Evolutionary conservation across 1,284 basidiomycete genomes (phyloP), one percentile per base, ranked within the genome.

Genomic region (Athelia sp.): DNA sequence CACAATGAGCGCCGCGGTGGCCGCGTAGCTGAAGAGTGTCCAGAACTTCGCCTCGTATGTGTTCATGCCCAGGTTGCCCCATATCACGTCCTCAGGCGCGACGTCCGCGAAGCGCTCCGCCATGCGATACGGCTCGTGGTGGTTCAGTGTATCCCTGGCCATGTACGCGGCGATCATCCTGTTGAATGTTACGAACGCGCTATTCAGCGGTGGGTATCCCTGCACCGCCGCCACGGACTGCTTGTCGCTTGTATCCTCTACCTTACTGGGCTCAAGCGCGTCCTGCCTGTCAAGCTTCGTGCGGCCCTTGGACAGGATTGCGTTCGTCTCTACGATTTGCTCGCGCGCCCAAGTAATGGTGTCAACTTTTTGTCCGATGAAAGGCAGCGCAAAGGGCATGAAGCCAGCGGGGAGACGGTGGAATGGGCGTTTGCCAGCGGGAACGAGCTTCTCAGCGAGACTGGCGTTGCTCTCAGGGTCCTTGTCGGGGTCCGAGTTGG

Each of bases 121-220:
- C 83, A 93, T 90, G 22, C 82, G 75, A 54, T 90, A 91, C 31
- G 90, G 90, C 52, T 84, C 80, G 58, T 93, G 84, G 61, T 93
- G 89, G 2, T 81, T 71, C 23, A 93, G 67, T 4, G 76, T 74
- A 63, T 90, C 82, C 17, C 76, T 76, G 1, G 90, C 91, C 63
- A 95, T 74, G 65, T 96, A 92, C 15, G 92, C 92, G 1, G 90
- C 90, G 56, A 97, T 89, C 71, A 98, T 96, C 58, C 83, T 79
- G 67, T 95, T 85, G 78, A 98, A 99, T 24, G 92, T 87, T 53
- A 99, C 79, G 67, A 99, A 99, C 3, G 90, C 92, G 22, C 88
- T 90, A 62, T 83, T 92, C 55, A 89, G 63, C 1, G 87, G 85
- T 3, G 83, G 84, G 55, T 89, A 90, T 22, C 74, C 75, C 49